Base-by-base conservation (phyloP, 345 rosid genomes). In the Bruguiera gymnorhiza region DNA sequence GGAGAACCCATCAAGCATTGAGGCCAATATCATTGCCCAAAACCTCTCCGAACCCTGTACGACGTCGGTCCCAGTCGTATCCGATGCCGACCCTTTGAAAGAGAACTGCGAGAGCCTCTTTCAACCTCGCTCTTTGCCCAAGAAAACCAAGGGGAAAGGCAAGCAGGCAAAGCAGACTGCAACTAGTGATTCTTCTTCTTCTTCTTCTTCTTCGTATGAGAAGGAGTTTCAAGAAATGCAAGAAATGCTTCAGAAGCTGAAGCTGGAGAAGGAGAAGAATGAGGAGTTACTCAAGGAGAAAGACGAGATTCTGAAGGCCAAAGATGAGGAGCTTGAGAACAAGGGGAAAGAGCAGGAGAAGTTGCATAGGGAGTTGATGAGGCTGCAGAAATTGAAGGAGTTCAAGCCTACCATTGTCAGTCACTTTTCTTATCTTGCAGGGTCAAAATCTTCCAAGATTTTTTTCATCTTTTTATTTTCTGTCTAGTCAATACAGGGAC, bases 311-410 rank as follows among this genome's bases (percentile, higher is more conserved):
- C 39, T 90, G 78, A 89, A 75, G 80, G 68, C 85, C 69, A 93
- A 85, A 76, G 94, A 89, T 19, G 96, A 90, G 62, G 92, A 87
- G 79, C 86, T 92, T n/a, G 89, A 86, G 66, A 81, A 61, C 21
- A 87, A 74, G 59, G 98, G 79, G 1, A 86, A 66, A 6, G 88
- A 86, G 68, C 88, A 88, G 50, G 93, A 87, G 84, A 90, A 88
- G 60, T 82, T 90, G 46, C 89, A 86, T 76, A 62, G 31, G 59
- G 98, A 90, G 84, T 60, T 91, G 62, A 93, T 88, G 81, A 93
- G 86, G 57, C 65, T 91, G 50, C 94, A 93, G 79, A 93, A 91
- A 70, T 67, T 91, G 77, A 93, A 89, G 86, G 97, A 89, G 55
- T 91, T 91, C 43, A 93, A 84, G 67, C 98, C 97, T 58, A 84